phyloP scores from a whole-genome alignment of 768 basidiomycete species.

The Polyporus arcularius region DNA sequence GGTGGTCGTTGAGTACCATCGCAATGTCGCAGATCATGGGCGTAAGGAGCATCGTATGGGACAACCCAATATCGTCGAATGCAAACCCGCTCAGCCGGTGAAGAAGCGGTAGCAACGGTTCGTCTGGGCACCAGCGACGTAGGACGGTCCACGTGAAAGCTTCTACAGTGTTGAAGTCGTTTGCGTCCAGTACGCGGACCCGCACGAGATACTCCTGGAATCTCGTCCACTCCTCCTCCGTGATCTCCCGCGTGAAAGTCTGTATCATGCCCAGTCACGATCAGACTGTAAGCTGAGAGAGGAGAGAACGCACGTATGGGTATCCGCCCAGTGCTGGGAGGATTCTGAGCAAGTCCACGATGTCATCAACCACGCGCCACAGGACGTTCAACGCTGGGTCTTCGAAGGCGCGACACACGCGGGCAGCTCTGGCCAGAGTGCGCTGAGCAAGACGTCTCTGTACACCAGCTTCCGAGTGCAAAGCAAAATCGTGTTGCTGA shows the following conservation, averaged over 20 bases:
- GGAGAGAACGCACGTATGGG: not conserved
- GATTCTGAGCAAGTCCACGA: not conserved
- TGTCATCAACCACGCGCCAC: constrained; percentile 3
- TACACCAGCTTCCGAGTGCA: no score
- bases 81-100: not conserved
- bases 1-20: not conserved
- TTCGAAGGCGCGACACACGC: not conserved
- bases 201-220: not conserved
- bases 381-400: constrained; percentile 6
- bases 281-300: not conserved
- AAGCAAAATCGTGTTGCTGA: no score
- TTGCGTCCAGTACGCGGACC: not conserved
- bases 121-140: not conserved
- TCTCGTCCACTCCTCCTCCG: not conserved
- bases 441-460: not conserved
- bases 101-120: not conserved
- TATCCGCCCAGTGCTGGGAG: not conserved
- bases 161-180: not conserved
- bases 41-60: not conserved
- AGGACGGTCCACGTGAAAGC: not conserved
- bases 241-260: not conserved
- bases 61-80: not conserved
- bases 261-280: not conserved
- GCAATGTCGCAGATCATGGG: not conserved
- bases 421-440: not conserved